Conservation (phyloP, 768 basidiomycete genomes). For the Sistotremastrum suecicum region DNA sequence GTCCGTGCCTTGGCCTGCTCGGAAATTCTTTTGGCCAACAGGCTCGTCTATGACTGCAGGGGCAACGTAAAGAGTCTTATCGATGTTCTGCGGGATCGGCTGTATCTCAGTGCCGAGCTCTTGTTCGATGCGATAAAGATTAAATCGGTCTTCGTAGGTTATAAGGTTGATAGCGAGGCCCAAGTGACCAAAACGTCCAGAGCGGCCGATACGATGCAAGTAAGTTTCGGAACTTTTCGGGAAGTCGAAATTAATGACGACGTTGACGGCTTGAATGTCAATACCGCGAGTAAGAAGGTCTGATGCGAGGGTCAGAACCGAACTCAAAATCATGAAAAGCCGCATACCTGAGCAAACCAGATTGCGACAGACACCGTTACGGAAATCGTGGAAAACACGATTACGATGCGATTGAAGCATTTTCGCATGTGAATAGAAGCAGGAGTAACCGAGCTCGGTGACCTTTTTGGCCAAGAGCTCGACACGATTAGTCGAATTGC, state of each 20-base stretch:
- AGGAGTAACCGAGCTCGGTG: constrained; percentile 97
- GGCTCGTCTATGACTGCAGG: constrained; percentile 37
- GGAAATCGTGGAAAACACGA: constrained; percentile 99
- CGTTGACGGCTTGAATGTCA: constrained; percentile 99
- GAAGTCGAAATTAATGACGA: constrained; percentile 99
- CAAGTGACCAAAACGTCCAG: constrained; percentile 92
- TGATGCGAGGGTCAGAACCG: constrained; percentile 17
- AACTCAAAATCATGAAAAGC: not conserved
- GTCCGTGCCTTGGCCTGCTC: no score
- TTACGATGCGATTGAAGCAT: constrained; percentile 99
- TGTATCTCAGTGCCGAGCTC: constrained; percentile 97
- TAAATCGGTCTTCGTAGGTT: constrained; percentile 96
- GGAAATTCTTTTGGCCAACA: constrained; percentile 24
- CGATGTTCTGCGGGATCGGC: constrained; percentile 85
- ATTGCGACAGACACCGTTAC: constrained; percentile 95
- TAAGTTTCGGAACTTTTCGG: constrained; percentile 99
- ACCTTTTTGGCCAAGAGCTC: constrained; percentile 99
- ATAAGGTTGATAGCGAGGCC: constrained; percentile 96
- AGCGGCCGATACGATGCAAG: constrained; percentile 95
- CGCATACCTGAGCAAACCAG: constrained; percentile 64
- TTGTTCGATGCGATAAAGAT: constrained; percentile 95
- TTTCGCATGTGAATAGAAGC: constrained; percentile 99
- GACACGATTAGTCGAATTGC: constrained; percentile 99
- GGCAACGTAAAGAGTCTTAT: constrained; percentile 86
- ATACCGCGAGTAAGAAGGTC: constrained; percentile 98